Evolutionary conservation across 106 monocot genomes (phyloP).

Genomic region (Allium sativum): DNA sequence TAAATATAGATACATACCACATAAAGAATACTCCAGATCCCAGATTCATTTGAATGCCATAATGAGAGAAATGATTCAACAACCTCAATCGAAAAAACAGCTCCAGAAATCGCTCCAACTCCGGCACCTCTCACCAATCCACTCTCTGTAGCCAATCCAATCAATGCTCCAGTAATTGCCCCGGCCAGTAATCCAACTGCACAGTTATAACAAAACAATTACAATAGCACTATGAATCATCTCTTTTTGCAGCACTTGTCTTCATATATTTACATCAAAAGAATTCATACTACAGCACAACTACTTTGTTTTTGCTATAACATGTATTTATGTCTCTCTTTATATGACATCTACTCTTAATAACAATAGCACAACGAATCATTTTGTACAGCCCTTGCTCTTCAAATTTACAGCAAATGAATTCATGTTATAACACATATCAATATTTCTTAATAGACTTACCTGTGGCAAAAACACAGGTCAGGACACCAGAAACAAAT

Average conservation of each 20-base stretch:
- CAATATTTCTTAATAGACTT: constrained; percentile 5
- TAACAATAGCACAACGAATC: background rate
- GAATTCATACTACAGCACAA: background rate
- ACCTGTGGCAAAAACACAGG: constrained; percentile 56
- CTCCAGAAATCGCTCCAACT: constrained; percentile 82
- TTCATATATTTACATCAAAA: background rate
- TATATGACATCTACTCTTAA: background rate
- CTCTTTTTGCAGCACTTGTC: background rate
- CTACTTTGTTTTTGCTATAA: background rate
- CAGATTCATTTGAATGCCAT: constrained; percentile 55
- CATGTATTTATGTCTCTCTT: background rate
- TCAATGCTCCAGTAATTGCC: constrained; percentile 62
- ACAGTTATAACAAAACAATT: background rate
- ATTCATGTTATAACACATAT: background rate
- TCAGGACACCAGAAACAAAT: constrained; percentile 25
- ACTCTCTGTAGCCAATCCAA: constrained; percentile 77
- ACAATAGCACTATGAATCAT: background rate
- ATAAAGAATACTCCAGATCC: constrained; percentile 33
- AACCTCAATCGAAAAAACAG: constrained; percentile 77
- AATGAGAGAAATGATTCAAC: constrained; percentile 75
- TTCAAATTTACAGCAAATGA: background rate
- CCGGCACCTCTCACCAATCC: constrained; percentile 69
- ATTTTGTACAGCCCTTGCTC: background rate
- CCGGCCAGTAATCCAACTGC: constrained; percentile 71
- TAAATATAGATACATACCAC: background rate